Percentiles rank a stretch among this genome's conserved stretches.
phyloP scores from a whole-genome alignment of 1,284 basidiomycete species.

The Pseudozyma thailandica region DNA sequence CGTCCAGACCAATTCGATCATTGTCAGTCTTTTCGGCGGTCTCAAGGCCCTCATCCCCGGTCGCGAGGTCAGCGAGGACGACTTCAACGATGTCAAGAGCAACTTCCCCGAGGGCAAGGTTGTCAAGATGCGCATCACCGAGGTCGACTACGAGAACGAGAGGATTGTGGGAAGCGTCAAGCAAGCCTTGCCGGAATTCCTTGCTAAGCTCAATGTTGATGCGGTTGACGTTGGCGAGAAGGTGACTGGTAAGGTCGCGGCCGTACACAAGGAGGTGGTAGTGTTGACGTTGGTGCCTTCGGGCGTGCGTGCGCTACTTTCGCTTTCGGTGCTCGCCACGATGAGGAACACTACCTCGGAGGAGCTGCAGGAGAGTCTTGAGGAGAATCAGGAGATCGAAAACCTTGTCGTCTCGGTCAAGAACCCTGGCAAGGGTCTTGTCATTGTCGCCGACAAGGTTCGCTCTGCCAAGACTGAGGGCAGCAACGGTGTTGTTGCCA shows the following conservation, averaged over 20 bases:
- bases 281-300: conserved; percentile 69
- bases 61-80: conserved; percentile 53
- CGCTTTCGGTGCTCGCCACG: conserved; percentile 87
- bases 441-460: conserved; percentile 72
- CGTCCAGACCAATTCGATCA: conserved; percentile 54
- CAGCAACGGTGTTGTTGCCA: conserved; percentile 3
- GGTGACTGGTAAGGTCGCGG: conserved; percentile 59
- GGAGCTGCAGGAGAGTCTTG: conserved; percentile 77
- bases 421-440: conserved; percentile 84
- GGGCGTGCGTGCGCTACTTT: conserved; percentile 81
- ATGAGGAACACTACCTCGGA: conserved; percentile 76
- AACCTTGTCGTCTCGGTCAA: conserved; percentile 89
- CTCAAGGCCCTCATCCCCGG: conserved; percentile 81
- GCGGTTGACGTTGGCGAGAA: conserved; percentile 61
- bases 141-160: conserved; percentile 75
- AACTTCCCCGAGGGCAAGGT: conserved; percentile 79
- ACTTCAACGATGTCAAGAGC: conserved; percentile 70
- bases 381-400: conserved; percentile 78
- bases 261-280: conserved; percentile 63
- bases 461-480: conserved; percentile 18
- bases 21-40: conserved; percentile 76
- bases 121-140: conserved; percentile 84
- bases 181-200: conserved; percentile 73
- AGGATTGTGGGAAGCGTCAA: conserved; percentile 87
- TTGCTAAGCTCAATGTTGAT: conserved; percentile 63